Conservation (phyloP, 1,284 basidiomycete genomes). For the Ganoderma leucocontextum region DNA sequence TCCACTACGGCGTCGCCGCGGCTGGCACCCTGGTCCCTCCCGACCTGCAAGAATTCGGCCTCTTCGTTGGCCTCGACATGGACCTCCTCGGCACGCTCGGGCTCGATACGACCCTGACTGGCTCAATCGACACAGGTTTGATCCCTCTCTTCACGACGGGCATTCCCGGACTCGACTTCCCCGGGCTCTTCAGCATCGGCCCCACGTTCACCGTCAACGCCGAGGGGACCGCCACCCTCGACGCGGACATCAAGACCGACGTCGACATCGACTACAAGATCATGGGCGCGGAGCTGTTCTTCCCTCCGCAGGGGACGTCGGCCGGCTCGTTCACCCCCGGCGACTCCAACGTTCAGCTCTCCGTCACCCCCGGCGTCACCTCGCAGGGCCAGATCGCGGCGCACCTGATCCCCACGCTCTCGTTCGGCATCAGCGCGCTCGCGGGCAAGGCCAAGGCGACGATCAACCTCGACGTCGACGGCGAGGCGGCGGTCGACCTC, state of each 20-base stretch:
- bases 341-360: constrained; percentile 50
- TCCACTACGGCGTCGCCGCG: constrained; percentile 51
- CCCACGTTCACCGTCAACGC: constrained; percentile 39
- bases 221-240: constrained; percentile 28
- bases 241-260: constrained; percentile 27
- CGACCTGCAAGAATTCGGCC: constrained; percentile 42
- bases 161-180: constrained; percentile 51
- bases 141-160: constrained; percentile 47
- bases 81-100: constrained; percentile 24
- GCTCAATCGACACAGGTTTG: constrained; percentile 45
- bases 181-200: constrained; percentile 47
- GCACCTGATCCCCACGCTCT: constrained; percentile 58
- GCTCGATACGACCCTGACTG: constrained; percentile 45
- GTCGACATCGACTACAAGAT: constrained; percentile 37
- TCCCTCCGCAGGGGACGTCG: constrained; percentile 45
- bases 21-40: constrained; percentile 51
- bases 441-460: constrained; percentile 45
- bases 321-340: constrained; percentile 18
- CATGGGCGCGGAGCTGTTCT: constrained; percentile 50
- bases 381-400: constrained; percentile 52
- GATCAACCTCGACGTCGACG: constrained; percentile 54
- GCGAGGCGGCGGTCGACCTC: constrained; percentile 48
- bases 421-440: constrained; percentile 53
- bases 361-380: constrained; percentile 48
- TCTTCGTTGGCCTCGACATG: constrained; percentile 45